Evolutionary conservation across 495 filamentous ascomycete species (phyloP).

Genomic region (Penicillium subrubescens): DNA sequence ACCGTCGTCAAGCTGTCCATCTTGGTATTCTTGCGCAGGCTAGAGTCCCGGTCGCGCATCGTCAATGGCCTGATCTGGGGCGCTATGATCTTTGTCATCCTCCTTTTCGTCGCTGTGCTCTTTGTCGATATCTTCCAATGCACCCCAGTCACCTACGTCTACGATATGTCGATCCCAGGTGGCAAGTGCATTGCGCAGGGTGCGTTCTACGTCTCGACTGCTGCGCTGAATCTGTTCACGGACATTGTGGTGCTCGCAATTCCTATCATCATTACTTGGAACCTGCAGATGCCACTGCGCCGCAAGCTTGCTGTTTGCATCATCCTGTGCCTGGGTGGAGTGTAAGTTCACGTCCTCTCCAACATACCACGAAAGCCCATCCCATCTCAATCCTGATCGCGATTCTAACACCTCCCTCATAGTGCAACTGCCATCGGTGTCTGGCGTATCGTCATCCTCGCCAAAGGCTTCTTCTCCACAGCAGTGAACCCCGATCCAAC

Average conservation of each 20-base stretch:
- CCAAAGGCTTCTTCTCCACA: constrained; percentile 21
- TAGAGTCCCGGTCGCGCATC: constrained; percentile 36
- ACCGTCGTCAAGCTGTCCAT: constrained; percentile 61
- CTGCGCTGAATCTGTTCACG: constrained; percentile 47
- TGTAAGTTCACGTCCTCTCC: constrained; percentile 31
- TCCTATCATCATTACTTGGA: constrained; percentile 49
- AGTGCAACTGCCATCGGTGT: constrained; percentile 55
- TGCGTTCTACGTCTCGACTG: constrained; percentile 45
- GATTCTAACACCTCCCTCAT: background rate
- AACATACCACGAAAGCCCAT: background rate
- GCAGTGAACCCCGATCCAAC: constrained; percentile 21
- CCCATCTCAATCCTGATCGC: background rate
- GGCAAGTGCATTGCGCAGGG: constrained; percentile 47
- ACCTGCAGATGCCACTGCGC: constrained; percentile 44
- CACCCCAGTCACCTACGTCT: constrained; percentile 46
- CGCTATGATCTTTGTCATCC: constrained; percentile 51
- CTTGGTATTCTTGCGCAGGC: constrained; percentile 52
- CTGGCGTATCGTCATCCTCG: constrained; percentile 32
- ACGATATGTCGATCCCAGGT: constrained; percentile 36
- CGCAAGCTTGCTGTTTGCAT: constrained; percentile 47
- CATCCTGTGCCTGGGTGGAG: constrained; percentile 44
- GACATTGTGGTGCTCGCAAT: constrained; percentile 50
- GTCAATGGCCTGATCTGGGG: constrained; percentile 44
- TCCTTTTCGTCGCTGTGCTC: constrained; percentile 55
- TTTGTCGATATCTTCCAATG: constrained; percentile 63